Conservation (phyloP, 306 rosid species). For the Canavalia ensiformis region DNA sequence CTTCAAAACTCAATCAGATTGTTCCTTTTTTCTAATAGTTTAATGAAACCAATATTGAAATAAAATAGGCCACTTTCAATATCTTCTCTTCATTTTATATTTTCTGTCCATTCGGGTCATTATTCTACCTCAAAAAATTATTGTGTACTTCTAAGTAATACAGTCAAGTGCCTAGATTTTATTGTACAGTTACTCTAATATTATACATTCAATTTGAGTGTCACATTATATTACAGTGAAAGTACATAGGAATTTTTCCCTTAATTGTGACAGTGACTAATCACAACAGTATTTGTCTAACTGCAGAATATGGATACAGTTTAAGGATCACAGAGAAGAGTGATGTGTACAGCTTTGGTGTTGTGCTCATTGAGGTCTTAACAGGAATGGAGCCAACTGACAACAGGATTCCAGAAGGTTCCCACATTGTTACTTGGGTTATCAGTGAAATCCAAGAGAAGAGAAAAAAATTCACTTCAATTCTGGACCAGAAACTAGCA, state of each 20-base stretch:
- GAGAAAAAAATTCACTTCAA: constrained; percentile 56
- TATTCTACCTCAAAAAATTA: background rate
- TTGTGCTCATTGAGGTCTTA: constrained; percentile 75
- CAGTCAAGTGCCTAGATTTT: background rate
- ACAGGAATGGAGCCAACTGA: constrained; percentile 79
- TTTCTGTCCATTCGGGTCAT: background rate
- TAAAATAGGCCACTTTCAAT: background rate
- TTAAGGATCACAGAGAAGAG: constrained; percentile 85
- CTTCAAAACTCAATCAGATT: background rate
- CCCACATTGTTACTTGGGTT: constrained; percentile 76
- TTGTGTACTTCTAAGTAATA: background rate
- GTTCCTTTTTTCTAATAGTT: background rate
- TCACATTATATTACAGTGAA: background rate
- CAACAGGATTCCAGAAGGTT: constrained; percentile 70
- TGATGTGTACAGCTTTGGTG: constrained; percentile 88
- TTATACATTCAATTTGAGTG: background rate
- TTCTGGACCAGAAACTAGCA: constrained; percentile 72
- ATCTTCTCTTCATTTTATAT: background rate
- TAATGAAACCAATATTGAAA: background rate
- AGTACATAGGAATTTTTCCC: background rate
- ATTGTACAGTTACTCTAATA: constrained; percentile 1
- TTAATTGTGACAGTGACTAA: constrained; percentile 27
- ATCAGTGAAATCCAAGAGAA: constrained; percentile 64
- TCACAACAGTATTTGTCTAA: constrained; percentile 21
- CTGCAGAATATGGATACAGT: constrained; percentile 86